Percentiles rank a stretch among this genome's conserved stretches.
Conservation (phyloP, 345 rosid species). For the Schrenkiella parvula region DNA sequence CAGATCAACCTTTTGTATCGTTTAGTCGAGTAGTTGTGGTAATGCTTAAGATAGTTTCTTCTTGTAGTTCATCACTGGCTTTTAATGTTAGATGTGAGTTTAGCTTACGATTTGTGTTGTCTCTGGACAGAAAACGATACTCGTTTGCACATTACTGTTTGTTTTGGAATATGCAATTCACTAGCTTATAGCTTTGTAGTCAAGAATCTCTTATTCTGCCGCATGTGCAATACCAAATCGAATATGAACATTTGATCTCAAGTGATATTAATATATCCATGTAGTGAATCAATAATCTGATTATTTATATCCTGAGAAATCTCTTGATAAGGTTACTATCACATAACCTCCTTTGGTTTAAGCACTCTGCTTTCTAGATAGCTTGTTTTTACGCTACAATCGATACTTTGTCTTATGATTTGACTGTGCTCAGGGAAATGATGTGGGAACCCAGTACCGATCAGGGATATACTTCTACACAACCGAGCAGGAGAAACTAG, state of each 20-base stretch:
- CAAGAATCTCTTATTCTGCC: background rate
- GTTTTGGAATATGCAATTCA: background rate
- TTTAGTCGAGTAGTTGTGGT: background rate
- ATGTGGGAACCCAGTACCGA: slow-evolving; percentile 89
- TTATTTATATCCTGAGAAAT: background rate
- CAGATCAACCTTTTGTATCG: background rate
- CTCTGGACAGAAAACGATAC: background rate
- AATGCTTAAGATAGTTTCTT: background rate
- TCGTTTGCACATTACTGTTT: background rate
- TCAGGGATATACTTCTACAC: slow-evolving; percentile 79
- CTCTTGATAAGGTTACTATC: background rate
- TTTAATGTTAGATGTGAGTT: background rate
- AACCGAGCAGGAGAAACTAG: slow-evolving; percentile 81
- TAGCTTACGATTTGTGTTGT: background rate
- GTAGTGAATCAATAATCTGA: background rate
- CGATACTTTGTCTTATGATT: background rate
- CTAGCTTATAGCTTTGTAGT: background rate
- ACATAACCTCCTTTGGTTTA: background rate
- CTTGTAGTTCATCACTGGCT: background rate
- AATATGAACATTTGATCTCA: background rate
- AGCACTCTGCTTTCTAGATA: background rate
- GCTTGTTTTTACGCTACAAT: background rate
- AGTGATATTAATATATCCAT: background rate
- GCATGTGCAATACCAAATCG: background rate
- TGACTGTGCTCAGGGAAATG: slow-evolving; percentile 59